Percentiles rank a stretch among this genome's conserved stretches.
Evolutionary conservation across 371 early-diverging fungal species (phyloP).

Genomic region (Mucor plumbeus): DNA sequence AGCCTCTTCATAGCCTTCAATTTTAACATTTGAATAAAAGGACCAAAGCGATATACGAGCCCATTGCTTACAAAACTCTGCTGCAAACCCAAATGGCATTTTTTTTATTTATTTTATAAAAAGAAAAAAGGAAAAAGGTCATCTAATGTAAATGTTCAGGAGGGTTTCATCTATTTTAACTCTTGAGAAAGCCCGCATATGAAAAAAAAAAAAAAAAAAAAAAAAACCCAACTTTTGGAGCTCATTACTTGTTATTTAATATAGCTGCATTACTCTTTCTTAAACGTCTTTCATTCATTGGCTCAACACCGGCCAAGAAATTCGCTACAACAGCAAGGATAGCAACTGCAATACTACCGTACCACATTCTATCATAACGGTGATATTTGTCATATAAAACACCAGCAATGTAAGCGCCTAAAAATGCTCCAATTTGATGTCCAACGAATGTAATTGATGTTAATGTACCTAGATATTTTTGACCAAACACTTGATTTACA

Average conservation of each 20-base stretch:
- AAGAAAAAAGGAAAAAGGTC: not conserved
- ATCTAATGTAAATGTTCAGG: not conserved
- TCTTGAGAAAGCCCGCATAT: not conserved
- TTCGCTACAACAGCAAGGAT: slow-evolving; percentile 27
- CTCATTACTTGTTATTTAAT: not conserved
- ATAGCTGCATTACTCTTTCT: slow-evolving; percentile 4
- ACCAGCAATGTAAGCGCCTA: slow-evolving; percentile 49
- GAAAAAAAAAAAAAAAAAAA: no score
- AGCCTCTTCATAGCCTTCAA: slow-evolving; percentile 10
- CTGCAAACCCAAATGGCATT: slow-evolving; percentile 22
- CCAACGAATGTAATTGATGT: no score
- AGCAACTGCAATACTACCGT: slow-evolving; percentile 37
- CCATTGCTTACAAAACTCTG: slow-evolving; percentile 18
- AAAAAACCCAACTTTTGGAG: not conserved
- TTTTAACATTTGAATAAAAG: slow-evolving; percentile 13
- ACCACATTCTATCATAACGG: slow-evolving; percentile 40
- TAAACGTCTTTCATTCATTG: slow-evolving; percentile 13
- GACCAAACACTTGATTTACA: slow-evolving; percentile 43
- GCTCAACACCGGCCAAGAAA: slow-evolving; percentile 26
- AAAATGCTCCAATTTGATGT: no score
- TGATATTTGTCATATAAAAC: slow-evolving; percentile 39
- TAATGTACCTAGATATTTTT: slow-evolving; percentile 33
- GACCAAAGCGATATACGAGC: slow-evolving; percentile 18
- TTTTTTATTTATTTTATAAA: not conserved
- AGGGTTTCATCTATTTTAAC: not conserved